Percentiles rank a stretch among this genome's conserved stretches.
Conservation (phyloP, 179 eudicot genomes). For the Drosera spatulata region DNA sequence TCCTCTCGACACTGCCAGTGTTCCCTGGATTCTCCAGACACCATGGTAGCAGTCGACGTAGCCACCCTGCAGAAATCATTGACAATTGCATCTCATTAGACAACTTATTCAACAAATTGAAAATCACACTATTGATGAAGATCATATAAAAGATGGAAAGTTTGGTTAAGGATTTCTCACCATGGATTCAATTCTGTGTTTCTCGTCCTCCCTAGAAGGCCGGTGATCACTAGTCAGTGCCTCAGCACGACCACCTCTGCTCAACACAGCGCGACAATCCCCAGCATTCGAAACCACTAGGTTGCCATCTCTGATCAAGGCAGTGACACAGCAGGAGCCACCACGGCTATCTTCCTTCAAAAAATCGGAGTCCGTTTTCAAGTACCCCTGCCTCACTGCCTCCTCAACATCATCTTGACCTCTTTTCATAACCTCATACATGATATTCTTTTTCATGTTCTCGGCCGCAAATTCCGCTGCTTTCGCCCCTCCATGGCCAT, state of each 20-base stretch:
- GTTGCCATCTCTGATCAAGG: slow-evolving; percentile 48
- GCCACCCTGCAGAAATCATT: slow-evolving; percentile 47
- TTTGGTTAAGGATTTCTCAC: slow-evolving; percentile 22
- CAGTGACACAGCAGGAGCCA: slow-evolving; percentile 83
- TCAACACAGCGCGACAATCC: slow-evolving; percentile 88
- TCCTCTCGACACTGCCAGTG: slow-evolving; percentile 82
- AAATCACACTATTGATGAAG: no score
- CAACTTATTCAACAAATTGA: no score
- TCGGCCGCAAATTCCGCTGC: slow-evolving; percentile 70
- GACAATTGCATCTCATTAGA: no score
- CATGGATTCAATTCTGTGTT: slow-evolving; percentile 51
- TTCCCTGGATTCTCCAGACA: slow-evolving; percentile 80
- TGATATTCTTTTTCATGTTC: slow-evolving; percentile 57
- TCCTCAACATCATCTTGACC: slow-evolving; percentile 22
- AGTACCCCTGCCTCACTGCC: slow-evolving; percentile 58
- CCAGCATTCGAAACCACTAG: slow-evolving; percentile 85
- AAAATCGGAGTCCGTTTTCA: slow-evolving; percentile 66
- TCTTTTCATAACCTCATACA: slow-evolving; percentile 28
- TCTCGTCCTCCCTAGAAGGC: slow-evolving; percentile 78
- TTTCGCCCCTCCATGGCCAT: slow-evolving; percentile 86
- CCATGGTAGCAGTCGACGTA: slow-evolving; percentile 70
- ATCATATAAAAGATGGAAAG: no score
- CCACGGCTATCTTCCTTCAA: slow-evolving; percentile 43
- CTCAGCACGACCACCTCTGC: slow-evolving; percentile 62
- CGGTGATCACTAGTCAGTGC: slow-evolving; percentile 78